Evolutionary conservation across 768 basidiomycete genomes (phyloP), one percentile per base, ranked within the genome.

Genomic region (Trichaptum fuscoviolaceum): DNA sequence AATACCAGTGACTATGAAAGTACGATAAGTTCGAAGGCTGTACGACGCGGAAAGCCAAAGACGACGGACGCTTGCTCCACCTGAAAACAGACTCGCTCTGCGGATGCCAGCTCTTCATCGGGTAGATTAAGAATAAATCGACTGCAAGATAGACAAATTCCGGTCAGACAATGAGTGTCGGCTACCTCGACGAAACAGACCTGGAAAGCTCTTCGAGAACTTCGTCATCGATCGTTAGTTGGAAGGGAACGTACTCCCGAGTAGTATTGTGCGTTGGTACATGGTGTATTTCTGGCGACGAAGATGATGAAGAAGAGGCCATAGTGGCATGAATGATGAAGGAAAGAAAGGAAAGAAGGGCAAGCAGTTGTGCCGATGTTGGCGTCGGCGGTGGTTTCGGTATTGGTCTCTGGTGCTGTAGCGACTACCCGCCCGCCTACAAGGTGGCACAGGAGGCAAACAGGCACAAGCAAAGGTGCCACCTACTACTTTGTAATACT

Each of bases 121-220:
- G 97, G 96, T 67, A 99, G 87, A 77, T 99, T 99, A 70, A 99
- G 84, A 71, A 99, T 93, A 76, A 99, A 99, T 63, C 97, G 93
- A 76, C 94, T 96, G 69, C 18, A 61, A 24, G 61, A 57, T 30
- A 35, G 63, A 18, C 62, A 25, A 52, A 20, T 52, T 52, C 42
- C 42, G 42, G 42, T 52, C 42, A 52, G 42, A 52, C 30, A 30
- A 30, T 8, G 42, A 52, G 6, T 52, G 42, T 12, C 35, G 30
- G 65, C 69, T 23, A 64, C 64, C 52, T 67, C 72, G 67, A 72
- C 67, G 52, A 36, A 59, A 73, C 70, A 66, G 66, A 91, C 93
- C 92, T 95, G 66, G 92, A 91, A 34, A 96, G 85, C 80, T 96
- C 94, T 75, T 95, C 94, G 64, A 96, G 84, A 65, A 94, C 91